phyloP scores from a whole-genome alignment of 2,329 filamentous ascomycete genomes.

The Gliomastix tumulicola region DNA sequence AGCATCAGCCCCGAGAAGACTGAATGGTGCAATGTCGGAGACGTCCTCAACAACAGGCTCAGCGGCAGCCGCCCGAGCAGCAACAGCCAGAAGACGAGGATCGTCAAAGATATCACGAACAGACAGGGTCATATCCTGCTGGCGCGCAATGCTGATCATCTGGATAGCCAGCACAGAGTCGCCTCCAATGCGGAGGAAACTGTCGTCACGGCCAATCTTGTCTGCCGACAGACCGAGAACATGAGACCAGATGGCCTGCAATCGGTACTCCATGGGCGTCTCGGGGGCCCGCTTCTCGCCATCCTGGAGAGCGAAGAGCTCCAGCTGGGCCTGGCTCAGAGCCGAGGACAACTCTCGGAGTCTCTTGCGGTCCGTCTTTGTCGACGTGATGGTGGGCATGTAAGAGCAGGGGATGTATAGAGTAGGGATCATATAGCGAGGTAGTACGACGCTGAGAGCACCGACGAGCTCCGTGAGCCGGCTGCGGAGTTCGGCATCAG shows the following conservation, averaged over 20 bases:
- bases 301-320: not conserved
- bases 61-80: too few species aligned
- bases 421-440: constrained; percentile 8
- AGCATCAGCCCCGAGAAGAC: not conserved
- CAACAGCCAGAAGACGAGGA: constrained; percentile 13
- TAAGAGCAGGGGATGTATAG: constrained; percentile 5
- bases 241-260: constrained; percentile 1
- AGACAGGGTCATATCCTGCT: not conserved
- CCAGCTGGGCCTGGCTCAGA: not conserved
- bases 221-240: constrained; percentile 1
- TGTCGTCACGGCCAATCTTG: constrained; percentile 3
- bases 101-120: constrained; percentile 41
- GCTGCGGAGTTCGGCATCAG: constrained; percentile 3
- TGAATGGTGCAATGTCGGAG: too few species aligned
- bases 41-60: not conserved
- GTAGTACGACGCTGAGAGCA: constrained; percentile 4
- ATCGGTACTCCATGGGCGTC: not conserved
- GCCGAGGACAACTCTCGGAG: not conserved
- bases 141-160: constrained; percentile 2
- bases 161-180: constrained; percentile 9
- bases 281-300: not conserved
- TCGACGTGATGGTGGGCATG: constrained; percentile 7
- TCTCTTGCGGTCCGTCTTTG: constrained; percentile 7
- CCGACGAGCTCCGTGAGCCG: constrained; percentile 8
- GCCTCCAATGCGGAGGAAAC: constrained; percentile 7